Base-by-base conservation (phyloP, 768 basidiomycete genomes). In the Macrolepiota albuminosa region DNA sequence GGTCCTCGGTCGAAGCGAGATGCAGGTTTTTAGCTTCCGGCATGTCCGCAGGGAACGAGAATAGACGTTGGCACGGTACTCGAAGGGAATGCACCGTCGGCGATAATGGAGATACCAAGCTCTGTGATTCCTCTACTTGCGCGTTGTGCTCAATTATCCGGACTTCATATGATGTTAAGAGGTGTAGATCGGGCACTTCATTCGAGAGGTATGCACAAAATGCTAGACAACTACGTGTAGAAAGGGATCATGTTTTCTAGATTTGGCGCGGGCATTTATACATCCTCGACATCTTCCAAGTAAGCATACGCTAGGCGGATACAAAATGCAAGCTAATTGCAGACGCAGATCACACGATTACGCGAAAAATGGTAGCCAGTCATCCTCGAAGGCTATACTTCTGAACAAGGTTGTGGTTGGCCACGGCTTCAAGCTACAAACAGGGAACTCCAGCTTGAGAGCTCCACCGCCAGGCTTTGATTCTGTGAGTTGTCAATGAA, bases 41-140 rank as follows among this genome's bases (percentile, higher is more conserved):
- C 39, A 76, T 84, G 48, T 82, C 84, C 6, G 71, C 82, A 33
- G 88, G 88, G 34, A 89, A 89, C 63, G 86, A 88, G 70, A 86
- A 87, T 63, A 83, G 87, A 34, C 81, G 88, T 24, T 89, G 86
- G 87, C 88, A 89, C 68, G 88, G 88, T 21, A 89, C 88, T 11
- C 79, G 79, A 39, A 76, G 88, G 18, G 78, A 82, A 51, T 89
- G 88, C 70, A 82, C 77, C 48, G 69, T 89, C 2, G 86, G 86
- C 8, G 85, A 88, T 66, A 81, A 79, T 33, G 85, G 86, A 6
- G 78, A 83, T 40, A 75, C 78, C 2, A 74, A 74, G 49, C 76
- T 84, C 40, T 89, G 87, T 67, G 66, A 78, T n/a, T 81, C 83
- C 9, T 48, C 75, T 1, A 80, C 76, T 14, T 89, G 87, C 63